A percentile compares a stretch with the other conserved stretches of the same genome.
phyloP scores from a whole-genome alignment of 1,139 yeast genomes.

The Sugiyamaella pinicola region DNA sequence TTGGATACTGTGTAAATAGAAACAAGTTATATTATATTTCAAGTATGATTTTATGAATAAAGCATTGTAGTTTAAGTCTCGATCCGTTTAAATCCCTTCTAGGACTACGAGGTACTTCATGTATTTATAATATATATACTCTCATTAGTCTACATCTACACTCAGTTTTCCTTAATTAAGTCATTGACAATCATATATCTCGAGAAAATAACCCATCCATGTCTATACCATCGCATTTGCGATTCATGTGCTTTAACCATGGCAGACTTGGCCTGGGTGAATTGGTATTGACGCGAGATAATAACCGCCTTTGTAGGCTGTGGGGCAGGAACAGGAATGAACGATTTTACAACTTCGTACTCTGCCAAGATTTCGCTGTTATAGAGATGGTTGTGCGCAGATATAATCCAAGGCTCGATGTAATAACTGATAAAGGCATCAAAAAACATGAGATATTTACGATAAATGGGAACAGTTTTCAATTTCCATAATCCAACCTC shows the following conservation, averaged over 20 bases:
- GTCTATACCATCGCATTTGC: constrained; percentile 96
- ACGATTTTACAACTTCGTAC: background rate
- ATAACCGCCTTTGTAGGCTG: constrained; percentile 11
- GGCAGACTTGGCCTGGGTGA: constrained; percentile 47
- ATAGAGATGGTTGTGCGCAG: constrained; percentile 3
- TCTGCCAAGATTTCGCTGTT: constrained; percentile 1
- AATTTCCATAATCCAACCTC: constrained; percentile 36
- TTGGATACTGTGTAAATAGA: constrained; percentile 19
- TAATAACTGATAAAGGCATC: constrained; percentile 38
- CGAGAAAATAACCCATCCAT: constrained; percentile 80
- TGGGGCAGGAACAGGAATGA: constrained; percentile 11
- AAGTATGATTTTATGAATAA: constrained; percentile 5
- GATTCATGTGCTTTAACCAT: constrained; percentile 84
- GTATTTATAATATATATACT: too few relatives aligned
- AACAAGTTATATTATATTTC: constrained; percentile 27
- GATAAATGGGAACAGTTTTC: constrained; percentile 42
- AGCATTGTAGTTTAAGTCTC: constrained; percentile 2
- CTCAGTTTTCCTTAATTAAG: constrained; percentile 42
- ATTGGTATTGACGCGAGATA: constrained; percentile 23
- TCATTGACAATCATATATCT: constrained; percentile 74
- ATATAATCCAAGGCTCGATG: constrained; percentile 9
- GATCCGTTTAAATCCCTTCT: too few relatives aligned
- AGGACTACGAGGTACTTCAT: too few relatives aligned
- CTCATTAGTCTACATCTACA: background rate
- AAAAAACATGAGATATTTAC: constrained; percentile 42